Evolutionary conservation across 805 yeast species (phyloP).

Genomic region (Torulaspora delbrueckii): DNA sequence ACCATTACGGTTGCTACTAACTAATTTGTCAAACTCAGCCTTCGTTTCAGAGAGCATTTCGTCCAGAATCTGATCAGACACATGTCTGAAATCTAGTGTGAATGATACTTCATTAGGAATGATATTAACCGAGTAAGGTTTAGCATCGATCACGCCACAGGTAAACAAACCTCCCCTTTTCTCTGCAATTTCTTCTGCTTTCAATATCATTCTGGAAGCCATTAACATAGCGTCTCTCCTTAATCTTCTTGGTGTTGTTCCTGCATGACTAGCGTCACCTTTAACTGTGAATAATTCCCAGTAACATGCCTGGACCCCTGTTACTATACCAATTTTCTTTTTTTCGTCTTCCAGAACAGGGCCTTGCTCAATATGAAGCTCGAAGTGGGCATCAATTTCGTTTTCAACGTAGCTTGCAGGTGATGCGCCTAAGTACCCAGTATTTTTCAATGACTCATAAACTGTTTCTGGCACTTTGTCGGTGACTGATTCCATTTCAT

Average conservation of each 20-base stretch:
- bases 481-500: slow-evolving; percentile 48
- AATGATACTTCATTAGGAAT: slow-evolving; percentile 59
- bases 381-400: slow-evolving; percentile 66
- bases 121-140: slow-evolving; percentile 62
- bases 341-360: slow-evolving; percentile 56
- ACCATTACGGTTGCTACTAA: slow-evolving; percentile 29
- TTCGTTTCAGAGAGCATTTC: slow-evolving; percentile 40
- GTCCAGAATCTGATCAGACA: slow-evolving; percentile 40
- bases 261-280: slow-evolving; percentile 69
- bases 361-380: slow-evolving; percentile 74
- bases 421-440: slow-evolving; percentile 55
- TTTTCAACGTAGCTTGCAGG: slow-evolving; percentile 46
- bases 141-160: slow-evolving; percentile 52
- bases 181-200: slow-evolving; percentile 51
- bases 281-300: slow-evolving; percentile 54
- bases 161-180: slow-evolving; percentile 50
- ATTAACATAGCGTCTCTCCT: slow-evolving; percentile 60
- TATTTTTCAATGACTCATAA: slow-evolving; percentile 50
- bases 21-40: slow-evolving; percentile 37
- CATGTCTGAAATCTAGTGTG: slow-evolving; percentile 58
- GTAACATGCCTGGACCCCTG: slow-evolving; percentile 59
- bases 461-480: slow-evolving; percentile 49
- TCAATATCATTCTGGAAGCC: slow-evolving; percentile 52
- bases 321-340: slow-evolving; percentile 59
- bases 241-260: slow-evolving; percentile 61